These are phyloP conservation scores for Colletotrichum destructivum DNA, from an alignment of 2,329 filamentous ascomycete genomes.

Conservation along the genomic window DNA sequence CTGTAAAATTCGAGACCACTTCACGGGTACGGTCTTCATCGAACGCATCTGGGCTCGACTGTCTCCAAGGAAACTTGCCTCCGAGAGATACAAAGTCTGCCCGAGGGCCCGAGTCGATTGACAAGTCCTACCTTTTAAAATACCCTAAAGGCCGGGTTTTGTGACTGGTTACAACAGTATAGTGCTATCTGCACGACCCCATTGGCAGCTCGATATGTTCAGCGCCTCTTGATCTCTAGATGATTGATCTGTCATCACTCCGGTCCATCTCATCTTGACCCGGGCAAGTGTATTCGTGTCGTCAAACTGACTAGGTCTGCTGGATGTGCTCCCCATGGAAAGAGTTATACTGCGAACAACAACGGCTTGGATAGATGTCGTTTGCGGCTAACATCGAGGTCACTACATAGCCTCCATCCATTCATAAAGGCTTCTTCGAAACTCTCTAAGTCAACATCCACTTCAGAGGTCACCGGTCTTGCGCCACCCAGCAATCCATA, in stretches of 20 bases:
- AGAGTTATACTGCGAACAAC: too few species aligned
- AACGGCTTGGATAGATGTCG: background rate
- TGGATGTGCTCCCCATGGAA: background rate
- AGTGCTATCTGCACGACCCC: too few species aligned
- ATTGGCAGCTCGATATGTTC: background rate
- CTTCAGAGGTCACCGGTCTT: constrained; percentile 22
- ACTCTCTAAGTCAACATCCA: background rate
- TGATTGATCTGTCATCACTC: background rate
- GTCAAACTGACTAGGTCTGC: too few species aligned
- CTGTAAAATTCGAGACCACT: background rate
- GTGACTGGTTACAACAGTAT: background rate
- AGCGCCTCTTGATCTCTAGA: too few species aligned
- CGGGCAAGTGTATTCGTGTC: background rate
- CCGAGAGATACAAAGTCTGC: background rate
- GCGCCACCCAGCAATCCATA: constrained; percentile 1
- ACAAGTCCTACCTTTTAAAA: background rate
- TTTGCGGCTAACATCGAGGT: background rate
- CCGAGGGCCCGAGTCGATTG: too few species aligned
- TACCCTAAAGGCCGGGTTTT: background rate
- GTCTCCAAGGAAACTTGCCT: background rate
- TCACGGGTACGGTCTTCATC: background rate
- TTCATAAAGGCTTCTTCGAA: background rate
- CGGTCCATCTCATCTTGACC: background rate
- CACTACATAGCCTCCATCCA: background rate
- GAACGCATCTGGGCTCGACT: background rate